Evolutionary conservation across 441 rosid species (phyloP), one percentile per base, ranked within the genome.

Genomic region (Syzygium syzygioides): DNA sequence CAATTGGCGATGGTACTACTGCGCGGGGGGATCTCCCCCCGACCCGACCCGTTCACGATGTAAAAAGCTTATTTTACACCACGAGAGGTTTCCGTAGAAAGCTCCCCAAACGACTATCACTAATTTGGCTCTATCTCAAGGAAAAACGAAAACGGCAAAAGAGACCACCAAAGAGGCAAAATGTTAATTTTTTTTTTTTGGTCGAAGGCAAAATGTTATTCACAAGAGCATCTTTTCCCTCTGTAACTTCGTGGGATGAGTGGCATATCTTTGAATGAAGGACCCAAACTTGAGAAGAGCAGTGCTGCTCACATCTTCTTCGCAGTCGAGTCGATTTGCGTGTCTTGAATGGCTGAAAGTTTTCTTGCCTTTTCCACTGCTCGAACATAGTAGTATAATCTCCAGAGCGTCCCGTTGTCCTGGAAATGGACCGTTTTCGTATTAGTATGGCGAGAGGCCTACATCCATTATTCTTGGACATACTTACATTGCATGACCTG

Each of bases 331-430:
- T 76, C 5, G 2, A 23, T 76, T 23, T 0, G 52, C 10, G 83
- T 26, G 7, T 41, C 53, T 76, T 76, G 53, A 41, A 76, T 41
- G 83, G 83, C 83, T 59, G 62, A 34, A 79, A 66, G 83, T 83
- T 62, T 84, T 34, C 55, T 89, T 55, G 94, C 94, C 86, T 89
- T 92, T 79, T 93, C 90, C 57, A 92, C 92, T 11, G 94, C 92
- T 89, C 89, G 88, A 37, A 92, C 91, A 60, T 92, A 93, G 91
- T 89, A 92, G 88, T 91, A 91, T 88, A 94, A 85, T 87, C 95
- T 92, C 94, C 93, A 93, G 14, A 94, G 94, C 4, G 93, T 93
- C 26, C 48, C 26, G n/a, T 93, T 90, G 76, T 94, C 95, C 95
- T 93, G 92, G 87, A 90, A 91, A 79, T 87, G 37, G 71, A 66